Conservation (phyloP, 2,329 filamentous ascomycete species). For the Scedosporium apiospermum region DNA sequence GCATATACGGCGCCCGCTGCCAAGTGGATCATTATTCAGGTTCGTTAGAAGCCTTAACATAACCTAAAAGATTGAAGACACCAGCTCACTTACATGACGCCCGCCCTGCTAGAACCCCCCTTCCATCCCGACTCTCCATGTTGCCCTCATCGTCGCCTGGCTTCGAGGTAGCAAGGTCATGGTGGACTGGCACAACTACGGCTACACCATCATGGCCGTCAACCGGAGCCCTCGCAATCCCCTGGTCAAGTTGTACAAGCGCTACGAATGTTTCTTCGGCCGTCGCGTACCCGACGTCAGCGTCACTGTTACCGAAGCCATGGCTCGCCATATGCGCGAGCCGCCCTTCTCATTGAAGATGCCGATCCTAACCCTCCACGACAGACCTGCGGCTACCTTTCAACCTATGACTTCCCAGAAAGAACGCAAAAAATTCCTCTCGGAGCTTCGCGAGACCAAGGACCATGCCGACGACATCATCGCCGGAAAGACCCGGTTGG, state of each 20-base stretch:
- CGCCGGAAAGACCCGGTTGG: slow-evolving; percentile 50
- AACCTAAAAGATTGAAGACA: too few relatives aligned
- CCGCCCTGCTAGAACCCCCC: slow-evolving; percentile 64
- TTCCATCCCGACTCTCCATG: slow-evolving; percentile 78
- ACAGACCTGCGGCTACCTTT: slow-evolving; percentile 77
- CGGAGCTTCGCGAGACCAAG: slow-evolving; percentile 53
- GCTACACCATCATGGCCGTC: slow-evolving; percentile 78
- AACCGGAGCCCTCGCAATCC: slow-evolving; percentile 52
- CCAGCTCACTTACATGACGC: not conserved
- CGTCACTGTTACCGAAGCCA: slow-evolving; percentile 82
- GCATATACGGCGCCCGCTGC: slow-evolving; percentile 65
- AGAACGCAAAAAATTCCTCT: slow-evolving; percentile 51
- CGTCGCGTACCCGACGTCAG: slow-evolving; percentile 59
- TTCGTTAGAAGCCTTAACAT: slow-evolving; percentile 19
- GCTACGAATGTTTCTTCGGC: slow-evolving; percentile 68
- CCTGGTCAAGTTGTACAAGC: slow-evolving; percentile 65
- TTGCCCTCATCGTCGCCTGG: slow-evolving; percentile 63
- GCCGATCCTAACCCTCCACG: slow-evolving; percentile 66
- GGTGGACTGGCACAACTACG: slow-evolving; percentile 99
- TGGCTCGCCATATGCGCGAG: slow-evolving; percentile 61
- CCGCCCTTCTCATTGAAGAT: slow-evolving; percentile 55
- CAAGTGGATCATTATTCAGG: slow-evolving; percentile 79
- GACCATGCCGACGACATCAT: slow-evolving; percentile 49
- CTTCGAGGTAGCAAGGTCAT: slow-evolving; percentile 73
- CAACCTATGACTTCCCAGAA: slow-evolving; percentile 48